Percentiles rank a stretch among this genome's conserved stretches.
phyloP scores from a whole-genome alignment of 2,329 filamentous ascomycete genomes.

The Penicillium thymicola region DNA sequence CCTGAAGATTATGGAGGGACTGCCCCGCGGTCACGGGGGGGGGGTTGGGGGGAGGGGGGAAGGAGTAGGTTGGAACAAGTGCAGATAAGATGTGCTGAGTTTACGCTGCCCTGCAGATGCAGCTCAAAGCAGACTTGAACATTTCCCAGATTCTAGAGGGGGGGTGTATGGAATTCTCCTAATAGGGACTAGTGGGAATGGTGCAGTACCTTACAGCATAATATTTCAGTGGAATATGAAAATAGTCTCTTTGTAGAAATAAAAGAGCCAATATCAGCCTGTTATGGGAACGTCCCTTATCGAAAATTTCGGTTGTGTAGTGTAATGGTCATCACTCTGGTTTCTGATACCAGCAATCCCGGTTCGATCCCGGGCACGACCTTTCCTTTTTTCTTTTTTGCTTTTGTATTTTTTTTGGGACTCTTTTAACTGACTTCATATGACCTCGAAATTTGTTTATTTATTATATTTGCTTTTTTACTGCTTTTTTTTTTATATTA shows the following conservation, averaged over 20 bases:
- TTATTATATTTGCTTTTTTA: not conserved
- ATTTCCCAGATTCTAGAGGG: not conserved
- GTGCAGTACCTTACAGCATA: not conserved
- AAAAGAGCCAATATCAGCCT: no score
- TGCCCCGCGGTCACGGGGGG: constrained; percentile 6
- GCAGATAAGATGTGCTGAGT: not conserved
- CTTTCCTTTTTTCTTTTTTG: not conserved
- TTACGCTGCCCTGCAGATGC: not conserved
- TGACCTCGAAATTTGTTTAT: no score
- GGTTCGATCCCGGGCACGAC: constrained; percentile 12
- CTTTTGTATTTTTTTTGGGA: no score
- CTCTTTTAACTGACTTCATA: not conserved
- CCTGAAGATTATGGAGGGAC: not conserved
- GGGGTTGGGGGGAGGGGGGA: no score
- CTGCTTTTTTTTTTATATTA: not conserved
- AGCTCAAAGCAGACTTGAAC: not conserved
- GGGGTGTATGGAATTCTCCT: constrained; percentile 23
- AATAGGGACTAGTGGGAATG: constrained; percentile 16
- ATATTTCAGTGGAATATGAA: not conserved
- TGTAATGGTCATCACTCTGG: not conserved
- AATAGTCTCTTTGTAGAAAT: not conserved
- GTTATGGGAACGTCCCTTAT: no score
- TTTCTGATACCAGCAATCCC: constrained; percentile 5
- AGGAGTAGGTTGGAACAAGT: not conserved
- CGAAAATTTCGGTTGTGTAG: not conserved